Conservation (phyloP, 2,329 filamentous ascomycete species). For the Phaeosphaeria sp. region DNA sequence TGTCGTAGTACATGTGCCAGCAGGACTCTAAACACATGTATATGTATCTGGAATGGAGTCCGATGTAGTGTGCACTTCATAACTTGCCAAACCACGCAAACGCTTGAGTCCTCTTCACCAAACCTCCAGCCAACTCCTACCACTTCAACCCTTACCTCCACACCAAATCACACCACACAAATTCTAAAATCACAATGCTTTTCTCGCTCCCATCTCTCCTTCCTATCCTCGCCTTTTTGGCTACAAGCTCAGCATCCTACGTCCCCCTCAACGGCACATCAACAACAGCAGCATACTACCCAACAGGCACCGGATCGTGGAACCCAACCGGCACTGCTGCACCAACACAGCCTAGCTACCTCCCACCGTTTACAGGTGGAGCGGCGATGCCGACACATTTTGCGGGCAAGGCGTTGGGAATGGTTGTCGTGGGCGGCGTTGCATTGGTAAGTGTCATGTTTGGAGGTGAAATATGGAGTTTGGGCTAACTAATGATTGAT, state of each 20-base stretch:
- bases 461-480: not conserved
- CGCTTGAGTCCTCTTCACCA: not conserved
- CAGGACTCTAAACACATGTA: not conserved
- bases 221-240: not conserved
- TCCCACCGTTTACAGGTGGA: constrained; percentile 36
- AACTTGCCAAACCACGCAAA: not conserved
- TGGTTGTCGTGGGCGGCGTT: constrained; percentile 40
- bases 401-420: constrained; percentile 35
- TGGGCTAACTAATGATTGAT: not conserved
- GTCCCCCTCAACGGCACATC: not conserved
- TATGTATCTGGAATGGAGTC: not conserved
- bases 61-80: not conserved
- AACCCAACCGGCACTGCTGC: constrained; percentile 13
- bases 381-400: constrained; percentile 24
- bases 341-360: constrained; percentile 18
- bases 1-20: too few relatives aligned
- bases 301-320: constrained; percentile 28
- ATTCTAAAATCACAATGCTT: not conserved
- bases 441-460: constrained; percentile 29
- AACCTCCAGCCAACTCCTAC: not conserved
- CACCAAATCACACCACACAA: not conserved
- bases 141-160: too few relatives aligned
- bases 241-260: not conserved
- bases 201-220: too few relatives aligned
- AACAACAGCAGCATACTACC: constrained; percentile 33